phyloP scores from a whole-genome alignment of 83 land plant genomes.

The Isoetes engelmannii region DNA sequence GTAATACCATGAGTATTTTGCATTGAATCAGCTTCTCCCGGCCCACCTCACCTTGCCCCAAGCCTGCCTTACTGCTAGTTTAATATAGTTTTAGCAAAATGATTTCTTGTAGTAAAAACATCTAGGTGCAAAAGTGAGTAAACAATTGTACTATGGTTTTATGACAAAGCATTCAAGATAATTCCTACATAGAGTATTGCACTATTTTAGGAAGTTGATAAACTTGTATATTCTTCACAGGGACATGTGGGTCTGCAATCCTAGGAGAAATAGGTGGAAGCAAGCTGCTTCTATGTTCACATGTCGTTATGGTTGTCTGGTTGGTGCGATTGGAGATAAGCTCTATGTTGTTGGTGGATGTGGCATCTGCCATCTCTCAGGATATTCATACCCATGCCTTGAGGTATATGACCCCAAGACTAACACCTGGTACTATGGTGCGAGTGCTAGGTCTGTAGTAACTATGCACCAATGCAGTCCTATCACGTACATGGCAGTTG shows the following conservation, averaged over 20 bases:
- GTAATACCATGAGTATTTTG: too few species aligned
- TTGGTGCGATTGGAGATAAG: neutral
- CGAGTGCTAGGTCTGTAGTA: neutral
- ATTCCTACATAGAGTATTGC: neutral
- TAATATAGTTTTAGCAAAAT: too few species aligned
- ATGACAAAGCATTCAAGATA: too few species aligned
- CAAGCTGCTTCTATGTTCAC: neutral
- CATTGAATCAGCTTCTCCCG: too few species aligned
- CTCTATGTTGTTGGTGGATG: slow-evolving; percentile 6
- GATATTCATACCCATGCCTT: slow-evolving; percentile 7
- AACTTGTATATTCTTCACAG: neutral
- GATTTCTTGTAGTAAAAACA: too few species aligned
- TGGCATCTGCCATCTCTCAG: slow-evolving; percentile 8
- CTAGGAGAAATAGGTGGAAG: neutral
- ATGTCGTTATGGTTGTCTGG: neutral
- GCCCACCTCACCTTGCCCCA: too few species aligned
- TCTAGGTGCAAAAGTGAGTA: too few species aligned
- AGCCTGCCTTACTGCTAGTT: too few species aligned
- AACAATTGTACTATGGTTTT: too few species aligned
- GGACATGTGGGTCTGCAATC: slow-evolving; percentile 9
- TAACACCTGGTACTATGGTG: neutral
- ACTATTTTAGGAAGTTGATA: neutral
- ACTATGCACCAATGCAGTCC: slow-evolving; percentile 1
- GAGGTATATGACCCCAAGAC: slow-evolving; percentile 9
- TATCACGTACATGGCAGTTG: neutral